Percentiles rank a stretch among this genome's conserved stretches.
Evolutionary conservation across 2,329 filamentous ascomycete genomes (phyloP).

Genomic region (Fusarium phyllophilum): DNA sequence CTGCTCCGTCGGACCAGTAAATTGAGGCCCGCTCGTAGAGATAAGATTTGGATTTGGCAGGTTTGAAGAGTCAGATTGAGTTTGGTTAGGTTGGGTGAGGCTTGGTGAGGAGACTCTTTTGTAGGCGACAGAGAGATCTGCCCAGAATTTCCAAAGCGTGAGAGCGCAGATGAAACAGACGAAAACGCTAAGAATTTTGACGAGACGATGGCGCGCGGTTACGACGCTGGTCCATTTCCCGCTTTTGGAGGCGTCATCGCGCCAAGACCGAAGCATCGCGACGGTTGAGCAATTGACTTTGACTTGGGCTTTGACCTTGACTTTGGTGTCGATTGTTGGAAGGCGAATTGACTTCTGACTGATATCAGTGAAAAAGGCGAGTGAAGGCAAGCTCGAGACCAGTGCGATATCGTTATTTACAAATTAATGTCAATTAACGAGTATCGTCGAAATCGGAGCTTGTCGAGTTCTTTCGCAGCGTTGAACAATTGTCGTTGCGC

Average conservation of each 20-base stretch:
- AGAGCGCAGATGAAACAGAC: conserved; percentile 24
- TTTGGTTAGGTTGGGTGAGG: neutral
- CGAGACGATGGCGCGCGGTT: conserved; percentile 14
- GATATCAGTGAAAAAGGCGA: neutral
- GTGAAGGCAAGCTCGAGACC: neutral
- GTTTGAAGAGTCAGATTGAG: neutral
- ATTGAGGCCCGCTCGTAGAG: neutral
- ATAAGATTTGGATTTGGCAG: neutral
- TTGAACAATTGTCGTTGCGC: neutral
- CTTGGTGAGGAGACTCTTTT: conserved; percentile 13
- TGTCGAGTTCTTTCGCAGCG: neutral
- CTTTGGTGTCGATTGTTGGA: neutral
- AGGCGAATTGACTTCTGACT: no score
- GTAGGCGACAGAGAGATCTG: conserved; percentile 21
- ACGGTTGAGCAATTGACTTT: neutral
- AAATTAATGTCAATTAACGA: neutral
- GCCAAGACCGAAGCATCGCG: conserved; percentile 16
- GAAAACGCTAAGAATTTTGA: conserved; percentile 21
- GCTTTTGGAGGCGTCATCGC: conserved; percentile 2
- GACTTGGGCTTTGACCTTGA: neutral
- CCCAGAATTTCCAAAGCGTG: conserved; percentile 35
- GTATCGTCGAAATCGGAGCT: neutral
- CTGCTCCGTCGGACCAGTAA: conserved; percentile 26
- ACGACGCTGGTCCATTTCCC: neutral
- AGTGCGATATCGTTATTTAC: neutral